Conservation (phyloP, 768 basidiomycete species). For the Mycena vulgaris region DNA sequence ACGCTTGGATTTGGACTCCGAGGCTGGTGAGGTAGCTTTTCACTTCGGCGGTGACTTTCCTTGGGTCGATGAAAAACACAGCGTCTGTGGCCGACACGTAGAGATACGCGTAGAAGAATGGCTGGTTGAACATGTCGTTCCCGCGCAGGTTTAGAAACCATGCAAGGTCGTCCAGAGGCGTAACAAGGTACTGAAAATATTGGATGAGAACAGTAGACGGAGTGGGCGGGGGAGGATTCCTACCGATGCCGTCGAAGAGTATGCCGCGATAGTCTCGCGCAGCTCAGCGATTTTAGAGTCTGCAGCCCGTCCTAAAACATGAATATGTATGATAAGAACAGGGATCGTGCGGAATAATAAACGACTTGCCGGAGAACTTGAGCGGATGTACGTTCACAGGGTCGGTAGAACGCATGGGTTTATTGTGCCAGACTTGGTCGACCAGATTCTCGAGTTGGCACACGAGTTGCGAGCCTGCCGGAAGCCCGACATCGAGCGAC, state of each 20-base stretch:
- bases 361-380: slow-evolving; percentile 55
- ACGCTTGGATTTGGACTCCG: slow-evolving; percentile 67
- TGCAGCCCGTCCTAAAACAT: slow-evolving; percentile 57
- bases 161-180: slow-evolving; percentile 80
- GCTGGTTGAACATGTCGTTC: slow-evolving; percentile 77
- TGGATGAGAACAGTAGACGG: slow-evolving; percentile 53
- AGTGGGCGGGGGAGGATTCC: slow-evolving; percentile 50
- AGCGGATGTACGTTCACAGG: slow-evolving; percentile 63
- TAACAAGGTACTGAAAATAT: slow-evolving; percentile 65
- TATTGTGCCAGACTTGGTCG: slow-evolving; percentile 65
- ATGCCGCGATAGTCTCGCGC: slow-evolving; percentile 61
- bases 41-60: slow-evolving; percentile 61
- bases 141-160: slow-evolving; percentile 83
- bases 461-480: slow-evolving; percentile 60
- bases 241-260: slow-evolving; percentile 57
- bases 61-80: slow-evolving; percentile 67
- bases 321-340: not conserved
- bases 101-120: slow-evolving; percentile 81
- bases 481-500: slow-evolving; percentile 56
- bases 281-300: slow-evolving; percentile 67
- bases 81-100: slow-evolving; percentile 64
- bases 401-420: slow-evolving; percentile 66
- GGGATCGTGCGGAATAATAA: not conserved
- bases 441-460: slow-evolving; percentile 72
- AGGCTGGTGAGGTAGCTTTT: slow-evolving; percentile 56